Conservation (phyloP, 129 eudicot genomes). For the Artemisia tridentata region DNA sequence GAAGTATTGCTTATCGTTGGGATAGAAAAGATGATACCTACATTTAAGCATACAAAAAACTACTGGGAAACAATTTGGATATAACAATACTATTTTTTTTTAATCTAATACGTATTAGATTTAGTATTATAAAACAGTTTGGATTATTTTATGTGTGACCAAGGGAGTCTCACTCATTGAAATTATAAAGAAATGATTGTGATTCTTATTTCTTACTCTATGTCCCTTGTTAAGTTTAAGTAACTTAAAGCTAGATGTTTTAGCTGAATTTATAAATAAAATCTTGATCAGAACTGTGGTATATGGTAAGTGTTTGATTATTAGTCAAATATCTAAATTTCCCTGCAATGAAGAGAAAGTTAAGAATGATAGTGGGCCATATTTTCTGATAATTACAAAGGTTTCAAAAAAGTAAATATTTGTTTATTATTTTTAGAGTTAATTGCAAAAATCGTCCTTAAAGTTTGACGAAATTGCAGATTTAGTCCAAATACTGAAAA, state of each 20-base stretch:
- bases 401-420: too few species aligned
- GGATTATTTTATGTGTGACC: background rate
- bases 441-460: too few species aligned
- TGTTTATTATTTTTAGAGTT: too few species aligned
- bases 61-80: background rate
- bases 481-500: too few species aligned
- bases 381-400: background rate
- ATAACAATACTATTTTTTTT: background rate
- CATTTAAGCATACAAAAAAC: background rate
- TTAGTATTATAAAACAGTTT: background rate
- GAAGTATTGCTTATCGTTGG: too few species aligned
- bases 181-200: background rate
- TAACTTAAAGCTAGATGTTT: constrained; percentile 4
- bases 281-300: background rate
- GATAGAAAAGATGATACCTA: background rate
- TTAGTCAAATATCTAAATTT: constrained; percentile 1
- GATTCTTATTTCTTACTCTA: background rate
- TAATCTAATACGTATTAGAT: background rate
- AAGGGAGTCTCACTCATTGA: background rate
- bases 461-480: too few species aligned
- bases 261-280: background rate
- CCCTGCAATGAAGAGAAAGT: background rate
- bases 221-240: background rate
- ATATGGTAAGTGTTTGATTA: background rate
- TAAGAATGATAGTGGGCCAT: background rate